Evolutionary conservation across 2,329 filamentous ascomycete genomes (phyloP), one percentile per base, ranked within the genome.

Genomic region (Fusarium hainanense): DNA sequence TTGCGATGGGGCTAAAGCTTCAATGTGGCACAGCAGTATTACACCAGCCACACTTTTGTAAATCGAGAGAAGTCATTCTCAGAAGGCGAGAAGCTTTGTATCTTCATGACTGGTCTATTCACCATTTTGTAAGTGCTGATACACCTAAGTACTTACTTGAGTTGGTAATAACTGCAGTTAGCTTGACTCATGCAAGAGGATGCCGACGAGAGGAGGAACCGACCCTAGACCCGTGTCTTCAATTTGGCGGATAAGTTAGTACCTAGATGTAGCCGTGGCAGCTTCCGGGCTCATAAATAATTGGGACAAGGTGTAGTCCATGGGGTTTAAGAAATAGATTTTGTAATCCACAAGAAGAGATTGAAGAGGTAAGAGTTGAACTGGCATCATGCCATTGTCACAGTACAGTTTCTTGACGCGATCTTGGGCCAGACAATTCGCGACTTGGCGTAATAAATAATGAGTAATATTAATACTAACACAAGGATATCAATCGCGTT

Each of bases 1-100:
- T 59, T 68, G 42, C 62, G 65, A 65, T 41, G 55, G 69, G 66
- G 68, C 70, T 63, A 65, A n/a, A 54, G 44, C 54, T 52, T 41
- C 10, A 27, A 7, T 64, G 70, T 70, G 67, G 68, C 60, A 48
- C 40, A 34, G n/a, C 34, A 37, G 1, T 2, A 4, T 1, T 0
- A 1, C 6, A 37, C 41, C 13, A 69, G 70, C 68, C 70, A 64
- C 69, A 66, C 34, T n/a, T 12, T 37, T 37, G 34, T n/a, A 37
- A 37, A 48, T 11, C 7, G 27, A 10, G n/a, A 32, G 5, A 37
- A n/a, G 34, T n/a, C 34, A n/a, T 37, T 37, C 18, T 37, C 18
- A 37, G 34, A 37, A n/a, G 18, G 18, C 34, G 34, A 37, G 34
- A n/a, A 37, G 34, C 18, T n/a, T 37, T n/a, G 34, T n/a, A n/a